Evolutionary conservation across 2,329 filamentous ascomycete species (phyloP), one percentile per base, ranked within the genome.

Genomic region (Pseudopyricularia cyperi): DNA sequence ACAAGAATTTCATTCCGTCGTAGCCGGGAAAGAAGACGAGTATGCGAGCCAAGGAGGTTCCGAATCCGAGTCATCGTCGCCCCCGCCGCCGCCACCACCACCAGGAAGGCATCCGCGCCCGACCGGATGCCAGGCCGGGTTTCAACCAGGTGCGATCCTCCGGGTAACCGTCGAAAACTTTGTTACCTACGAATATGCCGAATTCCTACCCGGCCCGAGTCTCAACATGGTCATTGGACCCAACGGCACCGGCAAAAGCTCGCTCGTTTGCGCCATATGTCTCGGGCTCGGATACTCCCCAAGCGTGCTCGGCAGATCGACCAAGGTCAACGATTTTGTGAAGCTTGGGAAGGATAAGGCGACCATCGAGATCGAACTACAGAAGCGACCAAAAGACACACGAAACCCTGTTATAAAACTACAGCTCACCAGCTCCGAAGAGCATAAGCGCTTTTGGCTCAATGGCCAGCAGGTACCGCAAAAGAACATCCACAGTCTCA

Each of bases 211-310:
- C 12, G 93, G 93, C 0, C 91, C 93, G 1, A 91, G 87, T 63
- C 68, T 98, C 62, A 98, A 98, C 65, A 97, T 98, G 91, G 84
- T 98, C 51, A 95, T 98, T 59, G 93, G 93, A 0, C 93, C 93
- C n/a, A 98, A 98, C 62, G 93, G 93, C 33, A 97, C 93, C 0
- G 93, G 93, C 52, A 98, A 98, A 69, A 97, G 91, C 68, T 96
- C 93, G 0, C 75, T 98, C 26, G 91, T 98, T 44, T 98, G 93
- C 68, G 93, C 93, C 46, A 95, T 98, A 58, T 97, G 93, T 62
- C 70, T 98, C 14, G 93, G 93, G 2, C 71, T 98, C 26, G 93
- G 93, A 48, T 96, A 85, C 74, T 79, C 81, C 32, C 82, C 90
- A 24, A 80, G 84, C 66, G 80, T 90, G 60, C 76, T 98, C 15